phyloP scores from a whole-genome alignment of 192 early-diverging fungal species.

The Obelidium mucronatum region DNA sequence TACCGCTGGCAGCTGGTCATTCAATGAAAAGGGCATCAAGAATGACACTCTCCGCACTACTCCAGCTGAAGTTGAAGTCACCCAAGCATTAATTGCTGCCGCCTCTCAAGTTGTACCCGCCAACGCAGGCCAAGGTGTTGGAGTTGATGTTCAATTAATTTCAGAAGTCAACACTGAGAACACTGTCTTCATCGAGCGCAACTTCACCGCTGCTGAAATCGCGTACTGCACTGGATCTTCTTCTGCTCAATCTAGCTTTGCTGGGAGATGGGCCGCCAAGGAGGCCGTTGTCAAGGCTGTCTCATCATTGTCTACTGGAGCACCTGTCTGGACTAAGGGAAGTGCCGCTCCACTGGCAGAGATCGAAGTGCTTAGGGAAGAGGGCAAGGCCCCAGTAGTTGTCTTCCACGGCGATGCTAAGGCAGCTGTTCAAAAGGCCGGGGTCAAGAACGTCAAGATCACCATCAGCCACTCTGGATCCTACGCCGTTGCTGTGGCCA shows the following conservation, averaged over 20 bases:
- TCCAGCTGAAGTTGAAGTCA: slow-evolving; percentile 60
- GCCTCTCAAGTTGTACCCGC: slow-evolving; percentile 52
- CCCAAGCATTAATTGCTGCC: slow-evolving; percentile 52
- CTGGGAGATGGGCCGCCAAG: slow-evolving; percentile 96
- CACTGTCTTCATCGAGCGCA: slow-evolving; percentile 86
- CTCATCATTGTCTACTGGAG: slow-evolving; percentile 60
- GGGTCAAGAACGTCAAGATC: slow-evolving; percentile 80
- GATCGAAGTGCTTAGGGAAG: slow-evolving; percentile 80
- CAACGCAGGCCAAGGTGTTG: slow-evolving; percentile 37
- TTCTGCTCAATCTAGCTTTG: slow-evolving; percentile 82
- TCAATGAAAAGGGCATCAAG: slow-evolving; percentile 50
- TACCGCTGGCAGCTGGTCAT: slow-evolving; percentile 73
- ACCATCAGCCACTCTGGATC: slow-evolving; percentile 92
- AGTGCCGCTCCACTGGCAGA: slow-evolving; percentile 87
- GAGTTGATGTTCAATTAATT: slow-evolving; percentile 89
- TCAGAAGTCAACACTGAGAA: slow-evolving; percentile 83
- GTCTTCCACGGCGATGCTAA: slow-evolving; percentile 84
- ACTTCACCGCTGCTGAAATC: slow-evolving; percentile 85
- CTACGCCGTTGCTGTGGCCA: slow-evolving; percentile 91
- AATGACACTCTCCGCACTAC: slow-evolving; percentile 38
- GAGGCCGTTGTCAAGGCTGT: slow-evolving; percentile 96
- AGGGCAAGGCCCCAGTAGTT: slow-evolving; percentile 81
- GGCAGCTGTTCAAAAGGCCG: slow-evolving; percentile 71
- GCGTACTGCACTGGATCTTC: slow-evolving; percentile 77
- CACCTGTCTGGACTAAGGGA: slow-evolving; percentile 76